Conservation (phyloP, 2,329 filamentous ascomycete genomes). For the Trichoderma arundinaceum region DNA sequence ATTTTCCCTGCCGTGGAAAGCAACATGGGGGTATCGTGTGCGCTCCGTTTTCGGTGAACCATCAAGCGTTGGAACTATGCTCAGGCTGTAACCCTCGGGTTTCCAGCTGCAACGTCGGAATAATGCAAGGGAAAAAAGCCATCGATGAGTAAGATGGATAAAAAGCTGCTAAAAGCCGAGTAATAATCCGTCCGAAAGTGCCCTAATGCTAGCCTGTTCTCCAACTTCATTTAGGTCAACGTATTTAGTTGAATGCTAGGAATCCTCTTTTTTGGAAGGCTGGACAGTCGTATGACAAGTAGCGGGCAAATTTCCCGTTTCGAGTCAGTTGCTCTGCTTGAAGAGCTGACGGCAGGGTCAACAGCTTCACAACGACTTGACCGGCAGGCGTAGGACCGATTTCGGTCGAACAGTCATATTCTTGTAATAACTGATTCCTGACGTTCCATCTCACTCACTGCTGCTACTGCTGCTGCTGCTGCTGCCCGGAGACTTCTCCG, state of each 20-base stretch:
- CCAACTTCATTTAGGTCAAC: not conserved
- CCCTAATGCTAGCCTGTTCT: not conserved
- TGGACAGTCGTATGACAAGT: not conserved
- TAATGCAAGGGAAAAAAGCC: not conserved
- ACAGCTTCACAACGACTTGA: not conserved
- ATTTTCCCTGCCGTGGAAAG: slow-evolving; percentile 8
- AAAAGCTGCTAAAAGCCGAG: slow-evolving; percentile 5
- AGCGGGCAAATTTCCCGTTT: slow-evolving; percentile 1
- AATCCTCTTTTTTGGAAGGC: not conserved
- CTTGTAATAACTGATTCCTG: not conserved
- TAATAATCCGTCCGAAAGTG: slow-evolving; percentile 3
- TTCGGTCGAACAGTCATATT: slow-evolving; percentile 21
- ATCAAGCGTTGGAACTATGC: not conserved
- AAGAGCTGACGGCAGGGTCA: slow-evolving; percentile 4
- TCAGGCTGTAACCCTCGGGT: not conserved
- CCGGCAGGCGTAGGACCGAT: slow-evolving; percentile 3
- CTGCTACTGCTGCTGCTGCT: not conserved
- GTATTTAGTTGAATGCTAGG: not conserved
- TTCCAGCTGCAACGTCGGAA: slow-evolving; percentile 3
- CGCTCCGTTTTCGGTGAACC: slow-evolving; percentile 29
- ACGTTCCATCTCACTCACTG: slow-evolving; percentile 15
- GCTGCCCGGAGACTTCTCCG: slow-evolving; percentile 29
- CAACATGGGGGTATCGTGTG: slow-evolving; percentile 17
- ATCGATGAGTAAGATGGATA: not conserved
- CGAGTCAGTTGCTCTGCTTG: slow-evolving; percentile 7